Evolutionary conservation across 352 stramenopile genomes (phyloP).

Genomic region (Aphanomyces astaci): DNA sequence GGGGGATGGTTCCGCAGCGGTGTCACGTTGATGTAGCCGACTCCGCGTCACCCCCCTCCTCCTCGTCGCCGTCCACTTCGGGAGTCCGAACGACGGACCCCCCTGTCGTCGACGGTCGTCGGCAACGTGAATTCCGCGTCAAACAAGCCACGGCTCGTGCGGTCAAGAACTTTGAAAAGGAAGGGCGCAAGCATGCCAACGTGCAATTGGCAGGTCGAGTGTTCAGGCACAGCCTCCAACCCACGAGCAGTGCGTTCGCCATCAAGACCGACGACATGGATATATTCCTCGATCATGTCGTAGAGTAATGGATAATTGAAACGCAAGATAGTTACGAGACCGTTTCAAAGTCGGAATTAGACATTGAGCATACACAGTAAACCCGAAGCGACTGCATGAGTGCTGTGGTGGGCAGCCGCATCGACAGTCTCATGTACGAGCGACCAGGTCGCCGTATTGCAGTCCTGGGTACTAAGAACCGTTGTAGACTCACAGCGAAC

Average conservation of each 20-base stretch:
- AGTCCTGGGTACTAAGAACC: too few species aligned
- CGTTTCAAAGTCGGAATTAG: too few species aligned
- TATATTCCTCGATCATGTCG: background rate
- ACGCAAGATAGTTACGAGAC: background rate
- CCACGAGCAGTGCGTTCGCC: background rate
- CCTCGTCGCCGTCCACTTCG: background rate
- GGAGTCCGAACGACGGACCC: too few species aligned
- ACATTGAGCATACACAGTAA: too few species aligned
- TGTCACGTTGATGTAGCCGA: background rate
- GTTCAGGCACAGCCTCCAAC: background rate
- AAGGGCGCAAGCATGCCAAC: background rate
- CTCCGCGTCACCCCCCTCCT: background rate
- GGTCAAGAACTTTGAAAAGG: slow-evolving; percentile 13
- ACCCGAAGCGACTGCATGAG: too few species aligned
- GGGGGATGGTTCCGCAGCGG: background rate
- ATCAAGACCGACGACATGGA: background rate
- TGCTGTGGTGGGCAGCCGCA: slow-evolving; percentile 19
- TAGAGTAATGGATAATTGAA: background rate
- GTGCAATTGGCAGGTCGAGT: background rate
- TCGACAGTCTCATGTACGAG: slow-evolving; percentile 52
- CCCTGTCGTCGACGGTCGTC: background rate
- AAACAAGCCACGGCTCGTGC: slow-evolving; percentile 13
- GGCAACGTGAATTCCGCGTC: slow-evolving; percentile 19
- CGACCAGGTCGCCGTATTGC: too few species aligned
- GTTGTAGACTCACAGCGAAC: slow-evolving; percentile 34